A percentile compares a stretch with the other conserved stretches of the same genome.
phyloP scores from a whole-genome alignment of 345 rosid genomes.

The Bruguiera parviflora region DNA sequence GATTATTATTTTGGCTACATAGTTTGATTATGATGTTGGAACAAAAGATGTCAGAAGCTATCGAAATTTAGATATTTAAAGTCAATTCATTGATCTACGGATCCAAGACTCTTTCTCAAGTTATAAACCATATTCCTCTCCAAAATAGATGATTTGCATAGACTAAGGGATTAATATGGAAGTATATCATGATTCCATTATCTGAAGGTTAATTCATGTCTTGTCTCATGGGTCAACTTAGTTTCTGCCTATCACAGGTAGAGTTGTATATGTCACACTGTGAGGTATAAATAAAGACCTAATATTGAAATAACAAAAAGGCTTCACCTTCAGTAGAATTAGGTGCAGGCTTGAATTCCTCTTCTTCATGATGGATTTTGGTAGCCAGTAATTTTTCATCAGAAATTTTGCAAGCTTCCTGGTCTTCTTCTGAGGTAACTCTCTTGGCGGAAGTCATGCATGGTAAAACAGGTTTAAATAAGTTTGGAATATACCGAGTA shows the following conservation, averaged over 20 bases:
- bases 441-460: constrained; percentile 21
- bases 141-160: too few species aligned
- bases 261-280: background rate
- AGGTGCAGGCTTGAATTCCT: constrained; percentile 18
- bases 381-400: constrained; percentile 18
- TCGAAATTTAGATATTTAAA: too few species aligned
- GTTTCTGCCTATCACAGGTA: background rate
- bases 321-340: constrained; percentile 41
- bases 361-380: constrained; percentile 19
- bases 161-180: too few species aligned
- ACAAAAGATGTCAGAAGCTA: too few species aligned
- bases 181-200: too few species aligned
- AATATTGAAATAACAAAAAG: background rate
- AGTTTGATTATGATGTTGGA: too few species aligned
- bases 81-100: too few species aligned
- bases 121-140: too few species aligned
- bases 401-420: constrained; percentile 20
- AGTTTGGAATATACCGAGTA: constrained; percentile 24
- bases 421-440: constrained; percentile 19
- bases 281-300: constrained; percentile 1
- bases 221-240: too few species aligned
- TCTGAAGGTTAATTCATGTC: too few species aligned
- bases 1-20: too few species aligned
- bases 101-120: too few species aligned
- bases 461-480: constrained; percentile 24